Base-by-base conservation (phyloP, 305 asterid species). In the Fraxinus ornus region DNA sequence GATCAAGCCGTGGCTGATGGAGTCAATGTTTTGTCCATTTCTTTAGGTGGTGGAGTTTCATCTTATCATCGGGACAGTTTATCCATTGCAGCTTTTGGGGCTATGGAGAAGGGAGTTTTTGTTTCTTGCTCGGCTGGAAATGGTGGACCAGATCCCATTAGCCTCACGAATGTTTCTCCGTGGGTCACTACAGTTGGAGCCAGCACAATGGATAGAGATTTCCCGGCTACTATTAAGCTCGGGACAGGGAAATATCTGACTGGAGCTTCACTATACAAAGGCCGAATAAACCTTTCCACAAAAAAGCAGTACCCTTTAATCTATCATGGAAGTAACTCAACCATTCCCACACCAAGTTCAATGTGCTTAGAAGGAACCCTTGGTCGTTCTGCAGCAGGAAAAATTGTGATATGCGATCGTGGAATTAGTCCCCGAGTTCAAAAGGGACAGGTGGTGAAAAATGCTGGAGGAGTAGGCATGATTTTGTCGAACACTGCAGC, bases 131-230 rank as follows among this genome's bases (percentile, higher is more conserved):
- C 99, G 0, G 98, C 98, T 0, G 98, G 99, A 17, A 96, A 96
- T 80, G 97, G 95, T 1, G 99, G 99, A n/a, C 99, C 99, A 1
- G 98, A 93, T 81, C 99, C 99, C 1, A 87, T 94, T 71, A 95
- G 93, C 73, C 88, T 95, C 60, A 94, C 98, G 0, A 95, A 95
- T 83, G 98, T 94, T 0, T 92, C 99, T 0, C 99, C 99, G 2
- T 96, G 99, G 99, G 92, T 96, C 33, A 82, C 97, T 0, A 96
- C 99, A 0, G 97, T 96, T 47, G 98, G 98, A 17, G 98, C 99
- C 1, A 93, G 98, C 85, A 94, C 98, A 0, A 92, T 96, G 97
- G 99, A 94, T 71, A 85, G 99, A 26, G 95, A 93, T 13, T 96
- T 96, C 26, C 98, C 98, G 62, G 97, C 98, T 0, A 91, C 83